Conservation (phyloP, 441 rosid genomes). For the Omphalea diandra region DNA sequence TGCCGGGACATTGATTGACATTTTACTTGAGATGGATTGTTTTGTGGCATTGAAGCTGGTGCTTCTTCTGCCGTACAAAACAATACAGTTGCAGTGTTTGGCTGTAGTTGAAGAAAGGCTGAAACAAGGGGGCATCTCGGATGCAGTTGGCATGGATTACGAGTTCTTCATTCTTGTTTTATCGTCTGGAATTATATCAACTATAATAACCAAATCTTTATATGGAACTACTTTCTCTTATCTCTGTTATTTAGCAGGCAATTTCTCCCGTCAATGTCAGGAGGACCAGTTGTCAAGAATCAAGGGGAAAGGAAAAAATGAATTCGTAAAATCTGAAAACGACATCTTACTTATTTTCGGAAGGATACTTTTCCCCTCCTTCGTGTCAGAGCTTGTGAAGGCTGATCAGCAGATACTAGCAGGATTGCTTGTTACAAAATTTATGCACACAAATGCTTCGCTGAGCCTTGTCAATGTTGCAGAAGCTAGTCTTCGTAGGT, state of each 20-base stretch:
- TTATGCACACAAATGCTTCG: constrained; percentile 81
- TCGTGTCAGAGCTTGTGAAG: constrained; percentile 72
- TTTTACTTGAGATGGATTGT: constrained; percentile 37
- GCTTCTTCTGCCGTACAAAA: constrained; percentile 74
- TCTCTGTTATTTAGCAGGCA: constrained; percentile 72
- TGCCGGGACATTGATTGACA: constrained; percentile 48
- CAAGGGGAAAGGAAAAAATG: constrained; percentile 24
- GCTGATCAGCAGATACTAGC: constrained; percentile 76
- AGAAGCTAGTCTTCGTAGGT: constrained; percentile 66
- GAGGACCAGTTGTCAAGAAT: constrained; percentile 42
- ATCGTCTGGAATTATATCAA: constrained; percentile 60
- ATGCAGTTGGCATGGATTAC: constrained; percentile 41
- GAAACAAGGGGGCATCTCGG: constrained; percentile 59
- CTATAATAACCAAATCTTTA: constrained; percentile 44
- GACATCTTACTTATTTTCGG: constrained; percentile 40
- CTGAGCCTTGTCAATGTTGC: constrained; percentile 62
- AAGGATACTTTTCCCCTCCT: constrained; percentile 64
- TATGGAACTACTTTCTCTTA: constrained; percentile 60
- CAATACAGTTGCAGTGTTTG: constrained; percentile 51
- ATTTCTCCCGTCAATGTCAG: constrained; percentile 67
- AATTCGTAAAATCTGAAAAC: constrained; percentile 16
- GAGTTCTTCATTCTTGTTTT: constrained; percentile 58
- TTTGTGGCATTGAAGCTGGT: constrained; percentile 57
- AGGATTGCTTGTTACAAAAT: constrained; percentile 67
- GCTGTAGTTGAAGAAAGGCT: constrained; percentile 57